Percentiles rank a stretch among this genome's conserved stretches.
phyloP scores from a whole-genome alignment of 1,139 yeast species.

The Candida sp. region DNA sequence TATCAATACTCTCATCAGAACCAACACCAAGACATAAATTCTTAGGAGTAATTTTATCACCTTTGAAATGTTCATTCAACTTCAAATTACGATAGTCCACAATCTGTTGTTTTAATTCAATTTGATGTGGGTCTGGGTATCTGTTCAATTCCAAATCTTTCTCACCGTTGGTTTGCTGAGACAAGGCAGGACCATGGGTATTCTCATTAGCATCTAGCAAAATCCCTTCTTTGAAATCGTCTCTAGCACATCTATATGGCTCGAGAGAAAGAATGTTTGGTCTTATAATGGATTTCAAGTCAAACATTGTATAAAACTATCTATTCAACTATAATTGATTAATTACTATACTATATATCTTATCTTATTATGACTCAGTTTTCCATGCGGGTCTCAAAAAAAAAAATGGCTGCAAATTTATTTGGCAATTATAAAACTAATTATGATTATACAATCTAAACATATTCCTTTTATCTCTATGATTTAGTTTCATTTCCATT shows the following conservation, averaged over 20 bases:
- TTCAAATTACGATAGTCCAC: conserved; percentile 65
- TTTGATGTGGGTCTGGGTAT: conserved; percentile 96
- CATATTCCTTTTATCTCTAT: not conserved
- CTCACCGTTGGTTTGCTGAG: conserved; percentile 20
- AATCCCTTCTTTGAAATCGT: conserved; percentile 83
- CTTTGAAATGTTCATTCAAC: conserved; percentile 22
- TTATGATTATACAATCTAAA: not conserved
- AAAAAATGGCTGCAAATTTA: not conserved
- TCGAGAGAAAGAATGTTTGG: conserved; percentile 79
- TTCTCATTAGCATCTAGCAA: conserved; percentile 95
- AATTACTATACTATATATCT: no score
- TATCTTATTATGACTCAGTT: not conserved
- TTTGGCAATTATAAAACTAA: no score
- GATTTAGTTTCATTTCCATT: not conserved
- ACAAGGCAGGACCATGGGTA: conserved; percentile 83
- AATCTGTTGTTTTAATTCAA: conserved; percentile 69
- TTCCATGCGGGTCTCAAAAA: not conserved
- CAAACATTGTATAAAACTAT: conserved; percentile 30
- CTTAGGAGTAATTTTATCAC: conserved; percentile 45
- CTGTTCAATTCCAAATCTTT: conserved; percentile 61
- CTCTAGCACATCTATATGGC: conserved; percentile 97
- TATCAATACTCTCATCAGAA: conserved; percentile 93
- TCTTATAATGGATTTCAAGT: conserved; percentile 62
- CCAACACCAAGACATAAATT: conserved; percentile 96
- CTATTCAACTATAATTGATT: no score